These are phyloP conservation scores for Aspergillus ruber DNA, from an alignment of 2,329 filamentous ascomycete species.

Conservation along the genomic window DNA sequence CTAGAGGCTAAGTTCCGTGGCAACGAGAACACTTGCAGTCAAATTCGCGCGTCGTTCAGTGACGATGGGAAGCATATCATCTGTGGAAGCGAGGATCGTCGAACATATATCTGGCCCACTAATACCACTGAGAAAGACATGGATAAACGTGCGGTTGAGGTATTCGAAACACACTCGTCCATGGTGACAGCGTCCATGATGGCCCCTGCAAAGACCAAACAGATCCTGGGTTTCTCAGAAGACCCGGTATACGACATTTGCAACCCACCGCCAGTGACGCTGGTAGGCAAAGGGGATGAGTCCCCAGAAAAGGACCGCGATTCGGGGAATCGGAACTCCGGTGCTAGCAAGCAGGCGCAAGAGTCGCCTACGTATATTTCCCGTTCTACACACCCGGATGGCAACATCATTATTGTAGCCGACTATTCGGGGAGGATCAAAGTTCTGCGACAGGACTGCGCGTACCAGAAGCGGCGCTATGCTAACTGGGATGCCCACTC, in stretches of 20 bases:
- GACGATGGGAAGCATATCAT: slow-evolving; percentile 82
- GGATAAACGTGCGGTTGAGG: slow-evolving; percentile 77
- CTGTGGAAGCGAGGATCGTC: slow-evolving; percentile 86
- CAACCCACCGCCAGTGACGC: slow-evolving; percentile 83
- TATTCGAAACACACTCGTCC: slow-evolving; percentile 82
- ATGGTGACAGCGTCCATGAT: slow-evolving; percentile 86
- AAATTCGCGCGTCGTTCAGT: slow-evolving; percentile 83
- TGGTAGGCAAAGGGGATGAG: slow-evolving; percentile 58
- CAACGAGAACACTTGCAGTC: slow-evolving; percentile 81
- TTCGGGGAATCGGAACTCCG: slow-evolving; percentile 18
- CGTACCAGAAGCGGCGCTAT: slow-evolving; percentile 67
- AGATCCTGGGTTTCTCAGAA: slow-evolving; percentile 70
- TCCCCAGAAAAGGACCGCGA: slow-evolving; percentile 10
- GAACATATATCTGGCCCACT: slow-evolving; percentile 85
- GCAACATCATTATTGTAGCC: slow-evolving; percentile 87
- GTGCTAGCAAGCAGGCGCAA: slow-evolving; percentile 45
- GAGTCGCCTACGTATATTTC: slow-evolving; percentile 72
- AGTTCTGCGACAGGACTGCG: slow-evolving; percentile 92
- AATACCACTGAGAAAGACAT: slow-evolving; percentile 57
- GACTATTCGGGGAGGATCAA: slow-evolving; percentile 87
- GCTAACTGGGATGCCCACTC: slow-evolving; percentile 74
- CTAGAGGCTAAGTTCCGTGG: slow-evolving; percentile 87
- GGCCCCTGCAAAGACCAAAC: slow-evolving; percentile 70
- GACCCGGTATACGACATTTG: slow-evolving; percentile 95
- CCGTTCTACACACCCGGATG: slow-evolving; percentile 67